Percentiles rank a stretch among this genome's conserved stretches.
phyloP scores from a whole-genome alignment of 2,329 filamentous ascomycete genomes.

The Plectosphaerella plurivora region DNA sequence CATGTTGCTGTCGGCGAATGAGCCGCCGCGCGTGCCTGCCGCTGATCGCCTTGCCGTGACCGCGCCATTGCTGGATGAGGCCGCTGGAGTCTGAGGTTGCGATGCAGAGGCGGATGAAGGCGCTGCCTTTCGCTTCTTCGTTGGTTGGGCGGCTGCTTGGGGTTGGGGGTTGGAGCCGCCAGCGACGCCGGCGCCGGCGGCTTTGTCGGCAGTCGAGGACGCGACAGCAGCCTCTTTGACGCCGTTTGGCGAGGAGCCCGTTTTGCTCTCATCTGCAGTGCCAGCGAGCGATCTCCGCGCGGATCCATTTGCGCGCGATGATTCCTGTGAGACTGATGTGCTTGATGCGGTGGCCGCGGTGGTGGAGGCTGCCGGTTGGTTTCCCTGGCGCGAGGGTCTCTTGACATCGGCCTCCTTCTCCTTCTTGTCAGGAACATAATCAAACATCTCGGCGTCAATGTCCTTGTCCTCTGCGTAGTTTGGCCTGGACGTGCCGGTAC shows the following conservation, averaged over 20 bases:
- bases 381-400: constrained; percentile 48
- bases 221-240: constrained; percentile 27
- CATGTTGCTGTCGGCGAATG: constrained; percentile 72
- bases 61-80: constrained; percentile 19
- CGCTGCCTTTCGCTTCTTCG: neutral
- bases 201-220: constrained; percentile 41
- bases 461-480: constrained; percentile 97
- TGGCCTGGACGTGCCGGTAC: constrained; percentile 70
- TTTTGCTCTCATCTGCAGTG: constrained; percentile 33
- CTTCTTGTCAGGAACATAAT: constrained; percentile 55
- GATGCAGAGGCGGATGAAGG: neutral
- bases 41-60: constrained; percentile 29
- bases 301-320: constrained; percentile 23
- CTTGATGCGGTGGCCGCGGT: constrained; percentile 15
- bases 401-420: constrained; percentile 54
- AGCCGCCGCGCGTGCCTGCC: constrained; percentile 19
- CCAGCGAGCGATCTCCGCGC: constrained; percentile 32
- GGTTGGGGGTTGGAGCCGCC: constrained; percentile 19
- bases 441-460: constrained; percentile 79
- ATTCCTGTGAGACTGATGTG: constrained; percentile 15
- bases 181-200: neutral
- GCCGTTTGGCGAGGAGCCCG: constrained; percentile 25
- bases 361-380: constrained; percentile 27
- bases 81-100: constrained; percentile 10
- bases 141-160: constrained; percentile 16